Conservation (phyloP, 768 basidiomycete species). For the Hygrophoropsis aurantiaca region DNA sequence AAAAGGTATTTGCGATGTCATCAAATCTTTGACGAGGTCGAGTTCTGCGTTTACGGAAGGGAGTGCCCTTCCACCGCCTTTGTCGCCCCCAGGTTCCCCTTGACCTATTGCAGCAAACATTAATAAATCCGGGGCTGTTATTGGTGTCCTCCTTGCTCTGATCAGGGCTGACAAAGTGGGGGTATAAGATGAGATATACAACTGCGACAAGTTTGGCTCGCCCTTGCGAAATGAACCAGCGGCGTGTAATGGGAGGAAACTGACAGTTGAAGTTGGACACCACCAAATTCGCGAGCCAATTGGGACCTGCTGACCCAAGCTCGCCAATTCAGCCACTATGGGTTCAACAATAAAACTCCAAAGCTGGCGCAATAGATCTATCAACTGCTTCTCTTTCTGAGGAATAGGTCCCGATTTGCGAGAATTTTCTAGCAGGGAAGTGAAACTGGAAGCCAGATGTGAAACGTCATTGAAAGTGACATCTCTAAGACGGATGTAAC, state of each 20-base stretch:
- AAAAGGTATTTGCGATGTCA: background rate
- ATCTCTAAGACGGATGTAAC: conserved; percentile 17
- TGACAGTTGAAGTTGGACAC: conserved; percentile 16
- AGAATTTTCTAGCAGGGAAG: conserved; percentile 1
- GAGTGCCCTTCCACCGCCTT: background rate
- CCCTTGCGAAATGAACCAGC: conserved; percentile 30
- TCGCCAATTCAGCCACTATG: background rate
- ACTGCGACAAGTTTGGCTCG: conserved; percentile 17
- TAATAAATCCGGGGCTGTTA: background rate
- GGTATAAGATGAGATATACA: conserved; percentile 21
- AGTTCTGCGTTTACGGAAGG: too few relatives aligned
- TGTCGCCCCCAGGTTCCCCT: background rate
- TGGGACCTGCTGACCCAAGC: background rate
- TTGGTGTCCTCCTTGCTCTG: background rate
- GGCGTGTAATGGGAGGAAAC: conserved; percentile 41
- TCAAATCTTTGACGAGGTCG: too few relatives aligned
- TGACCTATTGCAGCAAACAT: background rate
- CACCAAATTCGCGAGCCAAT: conserved; percentile 3
- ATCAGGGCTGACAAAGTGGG: conserved; percentile 10
- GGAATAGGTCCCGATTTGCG: background rate
- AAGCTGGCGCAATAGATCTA: conserved; percentile 2
- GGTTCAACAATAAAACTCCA: conserved; percentile 12
- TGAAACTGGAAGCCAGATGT: background rate
- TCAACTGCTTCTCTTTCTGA: background rate
- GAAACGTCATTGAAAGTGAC: conserved; percentile 4